These are phyloP conservation scores for Epichloe typhina DNA, from an alignment of 2,329 filamentous ascomycete genomes.

Conservation along the genomic window DNA sequence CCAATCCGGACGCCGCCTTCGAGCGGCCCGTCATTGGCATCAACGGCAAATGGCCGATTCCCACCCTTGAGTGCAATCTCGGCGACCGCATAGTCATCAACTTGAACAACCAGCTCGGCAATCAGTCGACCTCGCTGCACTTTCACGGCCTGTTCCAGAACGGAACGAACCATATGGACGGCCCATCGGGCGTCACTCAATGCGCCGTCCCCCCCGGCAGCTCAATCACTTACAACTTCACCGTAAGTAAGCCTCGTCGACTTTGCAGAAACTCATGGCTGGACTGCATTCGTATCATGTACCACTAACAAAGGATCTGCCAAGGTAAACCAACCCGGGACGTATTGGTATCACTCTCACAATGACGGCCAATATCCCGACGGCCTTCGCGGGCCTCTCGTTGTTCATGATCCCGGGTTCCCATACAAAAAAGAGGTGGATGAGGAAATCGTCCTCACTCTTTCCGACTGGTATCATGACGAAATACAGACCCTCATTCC, in stretches of 20 bases:
- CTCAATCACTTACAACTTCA: slow-evolving; percentile 59
- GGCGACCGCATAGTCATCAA: slow-evolving; percentile 50
- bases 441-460: slow-evolving; percentile 48
- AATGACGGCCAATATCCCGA: slow-evolving; percentile 56
- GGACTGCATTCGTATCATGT: not conserved
- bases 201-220: slow-evolving; percentile 54
- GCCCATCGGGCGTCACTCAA: slow-evolving; percentile 51
- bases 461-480: slow-evolving; percentile 61
- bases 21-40: slow-evolving; percentile 60
- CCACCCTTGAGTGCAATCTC: slow-evolving; percentile 46
- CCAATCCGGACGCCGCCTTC: slow-evolving; percentile 56
- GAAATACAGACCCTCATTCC: slow-evolving; percentile 34
- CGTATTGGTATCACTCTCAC: slow-evolving; percentile 72
- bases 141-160: slow-evolving; percentile 64
- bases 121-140: slow-evolving; percentile 49
- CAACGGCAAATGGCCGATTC: slow-evolving; percentile 65
- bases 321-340: slow-evolving; percentile 53
- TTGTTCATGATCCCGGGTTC: slow-evolving; percentile 49
- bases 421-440: slow-evolving; percentile 46
- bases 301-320: not conserved
- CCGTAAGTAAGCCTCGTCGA: slow-evolving; percentile 26
- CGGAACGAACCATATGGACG: slow-evolving; percentile 58
- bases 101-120: slow-evolving; percentile 44
- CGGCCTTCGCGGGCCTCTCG: slow-evolving; percentile 49
- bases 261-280: no score